Base-by-base conservation (phyloP, 1,284 basidiomycete genomes). In the Pisolithus thermaeus region DNA sequence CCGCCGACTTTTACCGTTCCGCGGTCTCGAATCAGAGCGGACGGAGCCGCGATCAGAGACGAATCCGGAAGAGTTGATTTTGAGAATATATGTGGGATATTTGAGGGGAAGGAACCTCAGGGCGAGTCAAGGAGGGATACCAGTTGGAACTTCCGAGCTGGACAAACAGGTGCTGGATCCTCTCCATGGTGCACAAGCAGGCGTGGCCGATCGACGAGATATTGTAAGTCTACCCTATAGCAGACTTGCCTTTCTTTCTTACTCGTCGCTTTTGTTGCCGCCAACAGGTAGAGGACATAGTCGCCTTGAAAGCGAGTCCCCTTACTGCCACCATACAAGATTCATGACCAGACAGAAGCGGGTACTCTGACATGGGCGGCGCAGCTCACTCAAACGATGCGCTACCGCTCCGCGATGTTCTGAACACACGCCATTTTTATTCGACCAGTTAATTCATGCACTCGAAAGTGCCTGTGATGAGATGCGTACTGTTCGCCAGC, bases 1-100 rank as follows among this genome's bases (percentile, higher is more conserved):
- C 30, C 54, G 1, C 36, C 51, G 22, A 23, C 35, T 23, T n/a
- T 18, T 25, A 23, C 43, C 7, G 40, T 18, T 5, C 25, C 42
- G 16, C 38, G 12, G 16, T 12, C 45, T 23, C 45, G 40, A n/a
- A 20, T 46, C 14, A 52, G 47, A 30, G 30, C 52, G 3, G 28
- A 11, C 28, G 51, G 56, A 42, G 0, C 38, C 36, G 36, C 52
- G 8, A 40, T 69, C 39, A 53, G 65, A 49, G 67, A 67, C 39
- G 11, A 54, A 3, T 65, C 63, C 1, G 66, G 66, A 30, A 69
- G 53, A 56, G 54, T 69, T 14, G 63, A 68, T 32, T 69, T 58
- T 50, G 57, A 63, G 40, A 66, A 63, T 53, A 66, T 65, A 48
- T 65, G 62, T 8, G 35, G 28, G 2, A 63, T 69, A 60, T 67